Evolutionary conservation across 768 basidiomycete species (phyloP), one percentile per base, ranked within the genome.

Genomic region (Paxillus ammoniavirescens): DNA sequence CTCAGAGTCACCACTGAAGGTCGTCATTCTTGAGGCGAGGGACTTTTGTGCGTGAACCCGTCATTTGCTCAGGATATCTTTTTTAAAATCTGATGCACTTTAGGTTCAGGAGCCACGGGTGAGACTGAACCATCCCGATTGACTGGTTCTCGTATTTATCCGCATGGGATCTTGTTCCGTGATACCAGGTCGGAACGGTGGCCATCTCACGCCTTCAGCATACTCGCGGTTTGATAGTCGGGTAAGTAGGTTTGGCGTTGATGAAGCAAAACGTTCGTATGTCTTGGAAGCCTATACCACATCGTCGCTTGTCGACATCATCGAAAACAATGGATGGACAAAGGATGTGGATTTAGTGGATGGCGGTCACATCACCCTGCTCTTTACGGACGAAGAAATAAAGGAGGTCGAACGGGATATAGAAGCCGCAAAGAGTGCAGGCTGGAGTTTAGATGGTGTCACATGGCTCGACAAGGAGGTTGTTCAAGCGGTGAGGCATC

Each of bases 91-190:
- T 59, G 33, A 54, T 18, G 12, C 15, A 5, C 36, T 28, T 47
- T 33, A 86, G 87, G 87, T 68, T 82, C 86, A 51, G 88, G 89
- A 35, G 87, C 89, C 33, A 93, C 91, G 50, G 88, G 89, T 85
- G 56, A 58, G 60, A 48, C 28, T 10, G 18, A 14, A 28, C 15
- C 17, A 31, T 60, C 49, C 38, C 33, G 26, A 28, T 53, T 55
- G 43, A 49, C n/a, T 21, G 21, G n/a, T 43, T 41, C 38, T 51
- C 17, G 33, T 42, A n/a, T 15, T 30, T 31, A 35, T 18, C 43
- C 23, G 43, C 17, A 26, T 30, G 41, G 37, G 31, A 28, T 8
- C 31, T 2, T 2, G 2, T 17, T 8, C 23, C 21, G 42, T 51
- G 47, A 28, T 18, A 5, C 4, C 52, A 91, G 88, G 88, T 44